Conservation (phyloP, 164 flowering plant species). For the Magnolia sinica region DNA sequence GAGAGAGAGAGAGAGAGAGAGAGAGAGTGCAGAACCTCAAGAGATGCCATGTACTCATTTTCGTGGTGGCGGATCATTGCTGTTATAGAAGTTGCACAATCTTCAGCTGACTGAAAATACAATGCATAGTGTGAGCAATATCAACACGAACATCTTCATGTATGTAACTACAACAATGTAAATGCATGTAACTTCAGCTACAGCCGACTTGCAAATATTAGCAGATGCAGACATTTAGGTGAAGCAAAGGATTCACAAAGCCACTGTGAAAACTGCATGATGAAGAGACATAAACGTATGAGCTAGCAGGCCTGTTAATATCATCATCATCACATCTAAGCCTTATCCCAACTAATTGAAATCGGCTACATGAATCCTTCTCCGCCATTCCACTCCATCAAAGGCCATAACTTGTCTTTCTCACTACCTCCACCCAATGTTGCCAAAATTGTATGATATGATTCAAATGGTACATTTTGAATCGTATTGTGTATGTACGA, state of each 20-base stretch:
- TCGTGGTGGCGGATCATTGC: constrained; percentile 90
- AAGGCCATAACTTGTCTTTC: too few species aligned
- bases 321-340: too few species aligned
- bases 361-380: too few species aligned
- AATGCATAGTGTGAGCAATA: not conserved
- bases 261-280: not conserved
- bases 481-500: too few species aligned
- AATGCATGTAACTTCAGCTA: not conserved
- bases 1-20: not conserved
- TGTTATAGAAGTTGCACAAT: constrained; percentile 58
- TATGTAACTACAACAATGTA: not conserved
- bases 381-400: too few species aligned
- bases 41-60: constrained; percentile 79
- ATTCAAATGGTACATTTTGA: too few species aligned
- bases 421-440: too few species aligned
- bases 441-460: too few species aligned
- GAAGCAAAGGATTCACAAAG: not conserved
- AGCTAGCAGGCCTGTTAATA: too few species aligned
- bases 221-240: not conserved
- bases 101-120: constrained; percentile 72
- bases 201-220: not conserved
- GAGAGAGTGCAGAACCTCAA: constrained; percentile 49
- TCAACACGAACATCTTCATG: too few species aligned
- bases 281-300: not conserved
- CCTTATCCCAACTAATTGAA: too few species aligned